Evolutionary conservation across 1,139 yeast genomes (phyloP).

Genomic region (Candida sp.): DNA sequence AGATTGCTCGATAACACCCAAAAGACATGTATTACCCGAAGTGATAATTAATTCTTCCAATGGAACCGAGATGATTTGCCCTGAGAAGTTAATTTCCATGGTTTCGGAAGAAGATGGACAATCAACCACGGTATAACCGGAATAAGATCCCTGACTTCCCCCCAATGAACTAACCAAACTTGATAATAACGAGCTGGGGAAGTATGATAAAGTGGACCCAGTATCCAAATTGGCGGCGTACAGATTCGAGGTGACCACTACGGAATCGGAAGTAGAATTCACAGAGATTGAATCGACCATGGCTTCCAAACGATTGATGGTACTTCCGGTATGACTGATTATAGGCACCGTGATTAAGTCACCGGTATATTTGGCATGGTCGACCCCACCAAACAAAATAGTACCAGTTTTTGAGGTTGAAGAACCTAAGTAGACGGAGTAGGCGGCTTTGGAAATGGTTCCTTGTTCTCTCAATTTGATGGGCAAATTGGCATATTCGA

Average conservation of each 20-base stretch:
- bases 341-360: constrained; percentile 27
- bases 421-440: constrained; percentile 50
- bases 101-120: constrained; percentile 9
- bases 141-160: constrained; percentile 21
- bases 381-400: constrained; percentile 50
- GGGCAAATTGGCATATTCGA: constrained; percentile 29
- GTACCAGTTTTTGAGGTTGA: constrained; percentile 26
- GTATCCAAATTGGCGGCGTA: constrained; percentile 39
- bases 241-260: constrained; percentile 13
- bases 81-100: constrained; percentile 35
- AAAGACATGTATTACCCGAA: constrained; percentile 17
- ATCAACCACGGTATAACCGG: constrained; percentile 19
- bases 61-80: constrained; percentile 35
- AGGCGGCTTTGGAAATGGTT: constrained; percentile 45
- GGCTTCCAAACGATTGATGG: constrained; percentile 26
- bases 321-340: constrained; percentile 15
- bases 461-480: constrained; percentile 36
- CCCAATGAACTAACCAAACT: constrained; percentile 27
- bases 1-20: constrained; percentile 27
- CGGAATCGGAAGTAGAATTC: constrained; percentile 7
- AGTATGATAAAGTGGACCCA: constrained; percentile 38
- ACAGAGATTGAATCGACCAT: constrained; percentile 17
- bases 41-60: constrained; percentile 21
- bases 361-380: constrained; percentile 44
- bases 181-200: constrained; percentile 23